Conservation (phyloP, 1,284 basidiomycete species). For the Pisolithus thermaeus region DNA sequence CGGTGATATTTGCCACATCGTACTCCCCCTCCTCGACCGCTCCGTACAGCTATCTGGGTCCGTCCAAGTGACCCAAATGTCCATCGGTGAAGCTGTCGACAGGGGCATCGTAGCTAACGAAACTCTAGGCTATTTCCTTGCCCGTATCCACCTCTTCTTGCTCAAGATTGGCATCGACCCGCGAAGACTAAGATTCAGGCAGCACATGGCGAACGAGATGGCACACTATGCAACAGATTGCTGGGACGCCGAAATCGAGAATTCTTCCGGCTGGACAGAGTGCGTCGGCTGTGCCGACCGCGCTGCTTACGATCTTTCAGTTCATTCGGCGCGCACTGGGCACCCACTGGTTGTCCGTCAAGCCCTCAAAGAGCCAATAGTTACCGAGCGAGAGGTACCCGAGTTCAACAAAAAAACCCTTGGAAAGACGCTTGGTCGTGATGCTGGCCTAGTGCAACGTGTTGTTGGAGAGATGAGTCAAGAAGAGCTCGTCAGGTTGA, state of each 20-base stretch:
- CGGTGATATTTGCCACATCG: conserved; percentile 72
- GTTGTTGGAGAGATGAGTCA: conserved; percentile 68
- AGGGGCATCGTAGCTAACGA: conserved; percentile 91
- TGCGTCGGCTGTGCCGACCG: conserved; percentile 99
- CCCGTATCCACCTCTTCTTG: conserved; percentile 88
- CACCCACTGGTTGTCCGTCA: conserved; percentile 79
- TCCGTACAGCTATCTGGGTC: conserved; percentile 76
- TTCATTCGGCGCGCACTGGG: conserved; percentile 59
- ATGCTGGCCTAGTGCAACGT: conserved; percentile 71
- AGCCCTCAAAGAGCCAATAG: conserved; percentile 76
- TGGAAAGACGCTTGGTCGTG: conserved; percentile 88
- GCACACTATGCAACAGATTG: conserved; percentile 98
- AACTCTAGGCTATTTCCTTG: conserved; percentile 97
- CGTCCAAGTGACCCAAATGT: conserved; percentile 63
- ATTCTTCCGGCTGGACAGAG: conserved; percentile 96
- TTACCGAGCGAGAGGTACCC: conserved; percentile 67
- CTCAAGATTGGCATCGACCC: conserved; percentile 91
- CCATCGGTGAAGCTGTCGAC: conserved; percentile 86
- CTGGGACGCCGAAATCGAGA: conserved; percentile 98
- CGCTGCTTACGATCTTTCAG: conserved; percentile 86
- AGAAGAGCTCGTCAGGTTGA: conserved; percentile 61
- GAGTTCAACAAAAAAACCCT: conserved; percentile 87
- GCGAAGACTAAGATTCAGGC: conserved; percentile 84
- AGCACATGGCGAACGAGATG: conserved; percentile 98
- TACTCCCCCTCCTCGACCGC: conserved; percentile 77